Conservation (phyloP, 2,329 filamentous ascomycete genomes). For the Purpureocillium takamizusanense region DNA sequence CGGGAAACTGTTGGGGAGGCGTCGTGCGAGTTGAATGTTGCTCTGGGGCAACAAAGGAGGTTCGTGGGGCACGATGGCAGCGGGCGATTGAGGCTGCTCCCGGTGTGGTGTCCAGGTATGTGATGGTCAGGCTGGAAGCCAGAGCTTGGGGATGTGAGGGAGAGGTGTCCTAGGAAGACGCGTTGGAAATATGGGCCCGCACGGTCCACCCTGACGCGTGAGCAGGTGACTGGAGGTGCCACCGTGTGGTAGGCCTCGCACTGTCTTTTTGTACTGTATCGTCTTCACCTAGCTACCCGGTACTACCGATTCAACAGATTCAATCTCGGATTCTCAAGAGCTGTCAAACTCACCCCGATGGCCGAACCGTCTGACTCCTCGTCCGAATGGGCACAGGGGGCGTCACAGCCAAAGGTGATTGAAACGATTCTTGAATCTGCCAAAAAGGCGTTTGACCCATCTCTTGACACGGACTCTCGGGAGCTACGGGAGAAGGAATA, state of each 20-base stretch:
- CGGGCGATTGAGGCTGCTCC: background rate
- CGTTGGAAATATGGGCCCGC: background rate
- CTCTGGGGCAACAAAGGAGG: slow-evolving; percentile 34
- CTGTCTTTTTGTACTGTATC: background rate
- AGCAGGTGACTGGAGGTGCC: slow-evolving; percentile 16
- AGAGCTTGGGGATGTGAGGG: too few species aligned
- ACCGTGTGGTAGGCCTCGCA: background rate
- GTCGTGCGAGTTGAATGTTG: slow-evolving; percentile 43
- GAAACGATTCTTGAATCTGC: slow-evolving; percentile 29
- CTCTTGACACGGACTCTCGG: slow-evolving; percentile 20
- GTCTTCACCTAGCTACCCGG: too few species aligned
- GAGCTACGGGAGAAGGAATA: slow-evolving; percentile 30
- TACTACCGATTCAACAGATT: too few species aligned
- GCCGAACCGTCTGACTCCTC: slow-evolving; percentile 12
- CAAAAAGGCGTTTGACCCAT: slow-evolving; percentile 40
- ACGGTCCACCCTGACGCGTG: slow-evolving; percentile 8
- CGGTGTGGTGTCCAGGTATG: too few species aligned
- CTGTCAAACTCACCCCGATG: slow-evolving; percentile 13
- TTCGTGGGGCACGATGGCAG: slow-evolving; percentile 17
- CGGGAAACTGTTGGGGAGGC: slow-evolving; percentile 76
- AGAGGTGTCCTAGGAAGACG: too few species aligned
- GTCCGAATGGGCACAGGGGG: background rate
- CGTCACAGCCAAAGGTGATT: slow-evolving; percentile 18
- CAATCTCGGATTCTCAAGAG: background rate
- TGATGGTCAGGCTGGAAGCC: too few species aligned